These are phyloP conservation scores for Phytophthora pistaciae DNA, from an alignment of 352 stramenopile species.

Conservation along the genomic window DNA sequence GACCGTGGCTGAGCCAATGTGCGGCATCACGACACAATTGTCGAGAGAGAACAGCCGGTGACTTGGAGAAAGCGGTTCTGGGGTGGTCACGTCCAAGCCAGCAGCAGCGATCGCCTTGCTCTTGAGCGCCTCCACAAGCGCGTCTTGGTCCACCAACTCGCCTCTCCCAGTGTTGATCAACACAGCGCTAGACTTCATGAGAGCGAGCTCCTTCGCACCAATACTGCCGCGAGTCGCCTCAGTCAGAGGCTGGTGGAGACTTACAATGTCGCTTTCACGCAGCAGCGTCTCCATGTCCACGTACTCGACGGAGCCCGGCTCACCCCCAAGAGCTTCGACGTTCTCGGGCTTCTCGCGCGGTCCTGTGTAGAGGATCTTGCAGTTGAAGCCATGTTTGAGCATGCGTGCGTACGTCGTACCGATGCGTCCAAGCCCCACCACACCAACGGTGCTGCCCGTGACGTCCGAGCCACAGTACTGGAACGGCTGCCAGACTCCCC, in stretches of 20 bases:
- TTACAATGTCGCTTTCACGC: slow-evolving; percentile 86
- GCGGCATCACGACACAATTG: slow-evolving; percentile 74
- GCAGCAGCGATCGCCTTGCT: slow-evolving; percentile 60
- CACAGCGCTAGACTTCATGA: slow-evolving; percentile 90
- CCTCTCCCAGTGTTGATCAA: slow-evolving; percentile 94
- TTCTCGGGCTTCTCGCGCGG: slow-evolving; percentile 68
- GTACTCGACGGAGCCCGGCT: slow-evolving; percentile 64
- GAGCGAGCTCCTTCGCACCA: slow-evolving; percentile 66
- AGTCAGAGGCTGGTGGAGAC: slow-evolving; percentile 87
- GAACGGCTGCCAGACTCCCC: slow-evolving; percentile 86
- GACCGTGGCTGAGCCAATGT: slow-evolving; percentile 67
- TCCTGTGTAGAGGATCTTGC: slow-evolving; percentile 85
- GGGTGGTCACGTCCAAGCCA: slow-evolving; percentile 89
- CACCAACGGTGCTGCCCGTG: slow-evolving; percentile 74
- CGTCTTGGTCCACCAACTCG: slow-evolving; percentile 91
- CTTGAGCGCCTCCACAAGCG: slow-evolving; percentile 56
- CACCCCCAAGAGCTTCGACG: slow-evolving; percentile 39
- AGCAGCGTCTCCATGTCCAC: slow-evolving; percentile 82
- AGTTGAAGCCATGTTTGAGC: slow-evolving; percentile 85
- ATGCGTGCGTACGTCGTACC: slow-evolving; percentile 84
- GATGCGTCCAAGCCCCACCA: slow-evolving; percentile 90
- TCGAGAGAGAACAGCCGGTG: slow-evolving; percentile 76
- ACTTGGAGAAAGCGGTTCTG: slow-evolving; percentile 87
- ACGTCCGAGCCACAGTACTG: slow-evolving; percentile 82
- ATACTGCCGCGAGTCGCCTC: slow-evolving; percentile 79